These are phyloP conservation scores for Pecoramyces ruminantium DNA, from an alignment of 192 early-diverging fungal genomes.

Conservation along the genomic window DNA sequence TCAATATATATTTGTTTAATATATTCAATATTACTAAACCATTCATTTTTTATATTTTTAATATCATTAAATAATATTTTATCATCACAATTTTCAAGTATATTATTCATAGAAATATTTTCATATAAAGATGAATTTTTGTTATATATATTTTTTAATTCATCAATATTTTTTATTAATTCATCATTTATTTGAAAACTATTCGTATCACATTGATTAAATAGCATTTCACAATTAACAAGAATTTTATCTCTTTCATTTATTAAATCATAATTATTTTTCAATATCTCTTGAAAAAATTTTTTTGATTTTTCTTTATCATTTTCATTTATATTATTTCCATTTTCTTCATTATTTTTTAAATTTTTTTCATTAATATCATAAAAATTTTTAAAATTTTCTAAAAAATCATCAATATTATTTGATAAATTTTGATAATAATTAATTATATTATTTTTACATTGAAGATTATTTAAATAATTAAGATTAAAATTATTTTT, in stretches of 20 bases:
- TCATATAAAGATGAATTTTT: neutral
- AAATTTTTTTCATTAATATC: too few species aligned
- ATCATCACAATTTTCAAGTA: neutral
- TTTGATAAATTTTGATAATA: neutral
- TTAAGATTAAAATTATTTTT: neutral
- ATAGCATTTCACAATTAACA: neutral
- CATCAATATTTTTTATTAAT: neutral
- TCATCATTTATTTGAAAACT: neutral
- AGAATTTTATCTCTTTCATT: neutral
- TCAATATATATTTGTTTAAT: neutral
- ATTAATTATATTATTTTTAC: neutral
- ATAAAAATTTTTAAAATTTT: neutral
- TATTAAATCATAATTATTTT: neutral
- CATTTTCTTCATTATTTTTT: neutral
- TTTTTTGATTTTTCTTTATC: neutral
- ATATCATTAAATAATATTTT: neutral
- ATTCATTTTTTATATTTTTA: neutral
- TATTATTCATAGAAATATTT: neutral
- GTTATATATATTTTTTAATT: neutral
- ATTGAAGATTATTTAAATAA: neutral
- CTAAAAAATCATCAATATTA: neutral
- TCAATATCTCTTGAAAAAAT: neutral
- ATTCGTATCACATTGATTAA: neutral
- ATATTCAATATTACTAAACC: neutral
- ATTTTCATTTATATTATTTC: neutral